A percentile compares a stretch with the other conserved stretches of the same genome.
Evolutionary conservation across 116 monocot genomes (phyloP).

Genomic region (Posidonia oceanica): DNA sequence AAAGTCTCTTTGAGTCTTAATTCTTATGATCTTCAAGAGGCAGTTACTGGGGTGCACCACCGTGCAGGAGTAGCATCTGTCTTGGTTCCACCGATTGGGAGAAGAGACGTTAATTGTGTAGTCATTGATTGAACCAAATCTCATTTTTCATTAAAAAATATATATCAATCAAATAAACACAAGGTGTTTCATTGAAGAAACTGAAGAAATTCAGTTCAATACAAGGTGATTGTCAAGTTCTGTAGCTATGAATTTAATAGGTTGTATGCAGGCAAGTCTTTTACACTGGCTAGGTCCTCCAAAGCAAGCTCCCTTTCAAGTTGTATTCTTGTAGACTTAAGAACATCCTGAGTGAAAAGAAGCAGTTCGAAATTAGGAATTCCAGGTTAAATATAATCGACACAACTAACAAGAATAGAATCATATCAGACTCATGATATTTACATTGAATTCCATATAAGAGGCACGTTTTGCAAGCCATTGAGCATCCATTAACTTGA

Average conservation of each 20-base stretch:
- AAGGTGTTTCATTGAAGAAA: no score
- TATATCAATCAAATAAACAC: no score
- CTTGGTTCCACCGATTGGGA: no score
- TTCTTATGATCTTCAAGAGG: no score
- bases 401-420: neutral
- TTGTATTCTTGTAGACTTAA: slow-evolving; percentile 64
- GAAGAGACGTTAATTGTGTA: no score
- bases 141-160: no score
- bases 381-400: neutral
- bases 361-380: slow-evolving; percentile 1
- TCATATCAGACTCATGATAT: neutral
- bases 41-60: no score
- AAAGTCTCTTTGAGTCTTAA: no score
- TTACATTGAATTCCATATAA: slow-evolving; percentile 51
- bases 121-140: no score
- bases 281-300: slow-evolving; percentile 34
- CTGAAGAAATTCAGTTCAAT: no score
- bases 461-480: slow-evolving; percentile 78
- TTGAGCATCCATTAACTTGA: slow-evolving; percentile 66
- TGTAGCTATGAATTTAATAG: slow-evolving; percentile 20
- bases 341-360: slow-evolving; percentile 58
- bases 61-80: no score
- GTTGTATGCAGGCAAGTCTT: slow-evolving; percentile 63
- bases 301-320: slow-evolving; percentile 65
- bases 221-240: no score